Conservation (phyloP, 495 filamentous ascomycete species). For the Xylaria venustula region DNA sequence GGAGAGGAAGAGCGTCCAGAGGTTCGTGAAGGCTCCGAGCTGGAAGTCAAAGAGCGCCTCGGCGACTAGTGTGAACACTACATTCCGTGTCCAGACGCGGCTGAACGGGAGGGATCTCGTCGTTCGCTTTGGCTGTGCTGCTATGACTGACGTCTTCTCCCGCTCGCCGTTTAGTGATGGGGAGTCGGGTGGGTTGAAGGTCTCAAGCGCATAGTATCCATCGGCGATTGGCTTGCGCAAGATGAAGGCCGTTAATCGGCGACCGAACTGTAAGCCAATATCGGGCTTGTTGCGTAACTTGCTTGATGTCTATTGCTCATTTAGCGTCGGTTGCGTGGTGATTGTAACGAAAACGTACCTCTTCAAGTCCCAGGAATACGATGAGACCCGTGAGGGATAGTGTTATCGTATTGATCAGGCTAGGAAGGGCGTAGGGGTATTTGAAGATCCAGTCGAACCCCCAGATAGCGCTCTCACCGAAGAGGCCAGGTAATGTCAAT, state of each 20-base stretch:
- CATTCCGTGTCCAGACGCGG: slow-evolving; percentile 77
- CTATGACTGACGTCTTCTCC: slow-evolving; percentile 4
- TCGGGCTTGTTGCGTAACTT: slow-evolving; percentile 40
- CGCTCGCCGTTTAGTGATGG: slow-evolving; percentile 10
- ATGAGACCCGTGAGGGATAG: slow-evolving; percentile 47
- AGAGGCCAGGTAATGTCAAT: slow-evolving; percentile 56
- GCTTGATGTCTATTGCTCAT: slow-evolving; percentile 39
- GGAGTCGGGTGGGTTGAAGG: slow-evolving; percentile 14
- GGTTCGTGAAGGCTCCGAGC: slow-evolving; percentile 77
- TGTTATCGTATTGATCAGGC: slow-evolving; percentile 61
- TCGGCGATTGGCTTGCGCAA: slow-evolving; percentile 8
- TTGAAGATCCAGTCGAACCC: slow-evolving; percentile 55
- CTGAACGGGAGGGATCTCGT: slow-evolving; percentile 60
- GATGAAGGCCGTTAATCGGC: slow-evolving; percentile 13
- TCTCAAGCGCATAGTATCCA: slow-evolving; percentile 23
- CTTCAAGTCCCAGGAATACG: slow-evolving; percentile 62
- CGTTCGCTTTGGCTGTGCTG: slow-evolving; percentile 5
- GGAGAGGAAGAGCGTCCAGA: slow-evolving; percentile 82
- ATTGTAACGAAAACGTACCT: slow-evolving; percentile 38
- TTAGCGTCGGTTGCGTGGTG: slow-evolving; percentile 1
- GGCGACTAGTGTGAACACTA: slow-evolving; percentile 61
- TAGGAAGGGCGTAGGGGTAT: slow-evolving; percentile 68
- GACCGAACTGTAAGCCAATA: slow-evolving; percentile 33
- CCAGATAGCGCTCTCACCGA: slow-evolving; percentile 48
- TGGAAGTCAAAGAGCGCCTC: slow-evolving; percentile 73